Percentiles rank a stretch among this genome's conserved stretches.
These are phyloP conservation scores for Trichoderma semiorbis DNA, from an alignment of 2,329 filamentous ascomycete genomes.

Conservation along the genomic window DNA sequence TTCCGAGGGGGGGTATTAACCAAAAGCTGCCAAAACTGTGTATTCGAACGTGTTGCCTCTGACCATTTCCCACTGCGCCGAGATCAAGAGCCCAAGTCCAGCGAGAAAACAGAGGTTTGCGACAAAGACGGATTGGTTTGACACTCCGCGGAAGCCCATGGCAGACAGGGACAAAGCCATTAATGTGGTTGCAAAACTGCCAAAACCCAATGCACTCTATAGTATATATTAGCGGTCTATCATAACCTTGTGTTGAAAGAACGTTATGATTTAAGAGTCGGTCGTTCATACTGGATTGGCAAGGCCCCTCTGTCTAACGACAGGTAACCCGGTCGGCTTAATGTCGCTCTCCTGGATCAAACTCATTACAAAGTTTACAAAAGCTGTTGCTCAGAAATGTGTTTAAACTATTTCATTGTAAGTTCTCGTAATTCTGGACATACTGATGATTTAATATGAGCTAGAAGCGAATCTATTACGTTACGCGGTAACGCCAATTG, in stretches of 20 bases:
- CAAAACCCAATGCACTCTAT: not conserved
- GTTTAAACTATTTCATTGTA: not conserved
- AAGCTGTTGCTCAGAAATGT: rapidly evolving
- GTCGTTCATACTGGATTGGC: not conserved
- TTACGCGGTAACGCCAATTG: rapidly evolving
- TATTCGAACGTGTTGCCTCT: not conserved
- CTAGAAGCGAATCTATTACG: not conserved
- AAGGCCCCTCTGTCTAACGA: not conserved
- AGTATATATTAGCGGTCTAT: not conserved
- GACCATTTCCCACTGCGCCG: not conserved
- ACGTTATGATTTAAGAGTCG: not conserved
- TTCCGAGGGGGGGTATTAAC: not conserved
- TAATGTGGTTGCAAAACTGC: not conserved
- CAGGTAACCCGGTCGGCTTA: not conserved
- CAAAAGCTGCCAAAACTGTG: not conserved
- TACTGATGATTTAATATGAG: not conserved
- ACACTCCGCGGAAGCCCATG: not conserved
- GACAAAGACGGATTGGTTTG: not conserved
- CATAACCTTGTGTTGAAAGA: not conserved
- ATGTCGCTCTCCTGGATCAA: not conserved
- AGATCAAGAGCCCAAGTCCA: not conserved
- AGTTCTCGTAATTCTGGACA: not conserved
- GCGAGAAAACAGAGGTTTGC: not conserved
- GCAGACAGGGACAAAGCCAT: not conserved
- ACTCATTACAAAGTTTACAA: not conserved